Conservation (phyloP, 345 rosid genomes). For the Hibiscus trionum region DNA sequence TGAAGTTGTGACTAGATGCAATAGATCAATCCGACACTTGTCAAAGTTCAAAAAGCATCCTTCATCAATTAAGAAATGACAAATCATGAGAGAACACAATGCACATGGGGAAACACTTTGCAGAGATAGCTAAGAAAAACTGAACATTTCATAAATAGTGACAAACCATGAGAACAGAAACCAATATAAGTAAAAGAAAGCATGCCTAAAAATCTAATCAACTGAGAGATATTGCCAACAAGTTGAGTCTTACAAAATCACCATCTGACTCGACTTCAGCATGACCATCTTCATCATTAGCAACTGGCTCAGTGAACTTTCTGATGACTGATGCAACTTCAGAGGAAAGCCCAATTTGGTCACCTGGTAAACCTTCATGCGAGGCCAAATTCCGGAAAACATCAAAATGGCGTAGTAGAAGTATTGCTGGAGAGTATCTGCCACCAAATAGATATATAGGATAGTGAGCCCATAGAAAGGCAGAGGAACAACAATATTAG, state of each 20-base stretch:
- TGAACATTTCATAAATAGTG: not conserved
- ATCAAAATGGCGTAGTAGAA: conserved; percentile 88
- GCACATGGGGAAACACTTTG: not conserved
- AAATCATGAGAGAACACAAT: not conserved
- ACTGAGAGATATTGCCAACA: conserved; percentile 8
- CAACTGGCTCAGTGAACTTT: conserved; percentile 64
- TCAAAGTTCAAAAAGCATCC: not conserved
- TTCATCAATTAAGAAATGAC: not conserved
- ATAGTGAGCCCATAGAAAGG: conserved; percentile 9
- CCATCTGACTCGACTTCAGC: conserved; percentile 34
- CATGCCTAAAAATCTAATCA: not conserved
- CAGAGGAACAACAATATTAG: conserved; percentile 5
- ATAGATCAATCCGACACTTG: not conserved
- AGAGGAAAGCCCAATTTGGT: conserved; percentile 67
- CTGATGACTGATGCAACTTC: conserved; percentile 86
- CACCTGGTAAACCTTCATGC: conserved; percentile 59
- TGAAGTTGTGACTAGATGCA: not conserved
- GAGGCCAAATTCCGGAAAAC: conserved; percentile 65
- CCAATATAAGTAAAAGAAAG: not conserved
- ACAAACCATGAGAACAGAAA: not conserved
- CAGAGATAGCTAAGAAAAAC: not conserved
- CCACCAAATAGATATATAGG: conserved; percentile 19
- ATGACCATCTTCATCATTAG: conserved; percentile 37
- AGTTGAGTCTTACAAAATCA: conserved; percentile 47
- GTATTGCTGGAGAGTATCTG: conserved; percentile 80